Conservation (phyloP, 805 yeast species). For the Yarrowia divulgata region DNA sequence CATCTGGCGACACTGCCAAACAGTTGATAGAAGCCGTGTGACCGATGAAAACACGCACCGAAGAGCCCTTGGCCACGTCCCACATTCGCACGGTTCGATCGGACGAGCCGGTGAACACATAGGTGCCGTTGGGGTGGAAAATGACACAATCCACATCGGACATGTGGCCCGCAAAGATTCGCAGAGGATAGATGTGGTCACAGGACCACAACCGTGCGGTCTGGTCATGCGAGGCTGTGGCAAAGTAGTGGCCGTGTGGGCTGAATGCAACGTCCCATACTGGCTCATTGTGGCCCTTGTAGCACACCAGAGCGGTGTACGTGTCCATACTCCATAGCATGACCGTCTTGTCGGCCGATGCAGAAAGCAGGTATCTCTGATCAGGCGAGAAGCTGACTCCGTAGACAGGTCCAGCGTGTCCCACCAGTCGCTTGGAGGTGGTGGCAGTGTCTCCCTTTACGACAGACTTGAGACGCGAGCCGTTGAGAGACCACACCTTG, state of each 20-base stretch:
- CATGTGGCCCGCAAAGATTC: constrained; percentile 96
- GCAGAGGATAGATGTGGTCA: constrained; percentile 93
- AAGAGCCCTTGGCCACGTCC: constrained; percentile 89
- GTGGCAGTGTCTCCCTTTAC: constrained; percentile 48
- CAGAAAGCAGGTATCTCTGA: constrained; percentile 75
- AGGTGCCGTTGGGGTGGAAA: constrained; percentile 96
- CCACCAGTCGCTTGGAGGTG: constrained; percentile 64
- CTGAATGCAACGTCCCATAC: constrained; percentile 97
- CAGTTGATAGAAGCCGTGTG: constrained; percentile 89
- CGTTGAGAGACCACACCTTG: constrained; percentile 92
- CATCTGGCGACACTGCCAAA: constrained; percentile 93
- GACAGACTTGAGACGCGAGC: constrained; percentile 69
- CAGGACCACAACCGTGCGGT: constrained; percentile 98
- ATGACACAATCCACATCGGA: constrained; percentile 94
- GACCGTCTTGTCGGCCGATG: constrained; percentile 91
- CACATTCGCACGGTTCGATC: constrained; percentile 98
- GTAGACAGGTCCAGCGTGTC: constrained; percentile 94
- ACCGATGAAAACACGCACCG: constrained; percentile 91
- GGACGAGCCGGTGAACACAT: constrained; percentile 91
- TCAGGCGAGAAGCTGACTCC: constrained; percentile 92
- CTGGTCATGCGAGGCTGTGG: constrained; percentile 97
- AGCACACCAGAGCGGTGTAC: constrained; percentile 85
- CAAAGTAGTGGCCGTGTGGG: constrained; percentile 96
- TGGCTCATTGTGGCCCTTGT: constrained; percentile 95
- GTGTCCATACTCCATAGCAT: constrained; percentile 95